Evolutionary conservation across 1,284 basidiomycete genomes (phyloP).

Genomic region (Rhodotorula mucilaginosa): DNA sequence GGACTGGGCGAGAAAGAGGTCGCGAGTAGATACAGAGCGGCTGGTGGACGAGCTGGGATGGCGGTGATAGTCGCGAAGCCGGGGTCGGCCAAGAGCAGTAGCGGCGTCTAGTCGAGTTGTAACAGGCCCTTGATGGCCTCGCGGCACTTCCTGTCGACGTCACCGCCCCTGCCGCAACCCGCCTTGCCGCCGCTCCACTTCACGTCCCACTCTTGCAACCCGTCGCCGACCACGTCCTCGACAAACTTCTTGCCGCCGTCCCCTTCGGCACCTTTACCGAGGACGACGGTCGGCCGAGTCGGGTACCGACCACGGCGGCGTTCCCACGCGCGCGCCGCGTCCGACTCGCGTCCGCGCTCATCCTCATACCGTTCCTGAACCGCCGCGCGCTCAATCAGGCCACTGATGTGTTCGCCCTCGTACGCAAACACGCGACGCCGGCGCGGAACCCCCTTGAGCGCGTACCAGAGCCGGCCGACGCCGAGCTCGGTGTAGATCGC

Average conservation of each 20-base stretch:
- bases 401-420: constrained; percentile 19
- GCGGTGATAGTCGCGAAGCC: neutral
- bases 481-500: constrained; percentile 30
- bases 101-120: constrained; percentile 22
- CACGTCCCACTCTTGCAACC: constrained; percentile 27
- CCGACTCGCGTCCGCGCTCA: constrained; percentile 15
- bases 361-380: constrained; percentile 34
- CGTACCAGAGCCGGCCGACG: constrained; percentile 20
- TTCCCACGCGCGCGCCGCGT: constrained; percentile 34
- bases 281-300: constrained; percentile 28
- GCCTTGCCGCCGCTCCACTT: constrained; percentile 29
- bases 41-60: no score
- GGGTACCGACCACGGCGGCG: constrained; percentile 30
- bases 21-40: no score
- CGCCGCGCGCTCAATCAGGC: constrained; percentile 28
- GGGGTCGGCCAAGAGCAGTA: neutral
- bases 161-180: constrained; percentile 19
- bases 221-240: constrained; percentile 33
- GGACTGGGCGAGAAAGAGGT: neutral
- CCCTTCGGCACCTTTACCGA: constrained; percentile 7
- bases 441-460: constrained; percentile 22
- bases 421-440: constrained; percentile 23
- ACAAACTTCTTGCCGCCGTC: constrained; percentile 23
- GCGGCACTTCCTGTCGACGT: constrained; percentile 24
- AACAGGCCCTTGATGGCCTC: constrained; percentile 25